phyloP scores from a whole-genome alignment of 176 grass and related monocot species.

The Eragrostis nindensis region DNA sequence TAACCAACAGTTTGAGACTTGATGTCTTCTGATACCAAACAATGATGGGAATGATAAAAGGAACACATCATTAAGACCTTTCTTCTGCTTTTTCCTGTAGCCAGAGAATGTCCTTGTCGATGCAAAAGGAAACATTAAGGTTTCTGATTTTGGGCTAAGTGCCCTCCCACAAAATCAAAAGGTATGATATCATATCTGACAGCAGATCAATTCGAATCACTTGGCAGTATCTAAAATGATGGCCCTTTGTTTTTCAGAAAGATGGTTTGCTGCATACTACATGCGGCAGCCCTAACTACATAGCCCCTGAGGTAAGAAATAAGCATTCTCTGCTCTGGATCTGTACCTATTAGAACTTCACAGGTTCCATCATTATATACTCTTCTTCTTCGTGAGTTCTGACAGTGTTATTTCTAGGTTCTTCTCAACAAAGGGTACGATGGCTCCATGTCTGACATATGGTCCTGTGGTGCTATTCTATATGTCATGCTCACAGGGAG shows the following conservation, averaged over 20 bases:
- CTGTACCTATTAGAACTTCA: conserved; percentile 8
- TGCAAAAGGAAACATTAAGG: conserved; percentile 95
- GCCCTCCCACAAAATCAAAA: conserved; percentile 76
- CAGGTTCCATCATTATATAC: background rate
- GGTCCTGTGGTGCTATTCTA: conserved; percentile 93
- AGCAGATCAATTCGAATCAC: conserved; percentile 29
- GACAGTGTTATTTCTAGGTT: conserved; percentile 56
- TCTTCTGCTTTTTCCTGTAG: conserved; percentile 52
- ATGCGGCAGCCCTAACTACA: conserved; percentile 95
- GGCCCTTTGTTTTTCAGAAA: conserved; percentile 57
- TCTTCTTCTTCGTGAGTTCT: conserved; percentile 23
- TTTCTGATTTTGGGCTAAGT: conserved; percentile 93
- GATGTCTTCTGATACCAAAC: background rate
- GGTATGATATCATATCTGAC: conserved; percentile 48
- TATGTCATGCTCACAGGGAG: conserved; percentile 89
- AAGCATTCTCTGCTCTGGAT: conserved; percentile 14
- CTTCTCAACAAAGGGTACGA: conserved; percentile 93
- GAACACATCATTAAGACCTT: background rate
- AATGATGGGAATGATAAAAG: conserved; percentile 5
- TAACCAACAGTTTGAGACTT: background rate
- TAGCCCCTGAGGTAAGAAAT: conserved; percentile 80
- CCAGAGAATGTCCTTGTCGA: conserved; percentile 94
- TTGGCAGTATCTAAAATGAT: conserved; percentile 2
- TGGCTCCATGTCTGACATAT: conserved; percentile 81
- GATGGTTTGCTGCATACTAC: conserved; percentile 94